Percentiles rank a stretch among this genome's conserved stretches.
Evolutionary conservation across 169 alveolate genomes (phyloP).

Genomic region (Plasmodium cynomolgi): DNA sequence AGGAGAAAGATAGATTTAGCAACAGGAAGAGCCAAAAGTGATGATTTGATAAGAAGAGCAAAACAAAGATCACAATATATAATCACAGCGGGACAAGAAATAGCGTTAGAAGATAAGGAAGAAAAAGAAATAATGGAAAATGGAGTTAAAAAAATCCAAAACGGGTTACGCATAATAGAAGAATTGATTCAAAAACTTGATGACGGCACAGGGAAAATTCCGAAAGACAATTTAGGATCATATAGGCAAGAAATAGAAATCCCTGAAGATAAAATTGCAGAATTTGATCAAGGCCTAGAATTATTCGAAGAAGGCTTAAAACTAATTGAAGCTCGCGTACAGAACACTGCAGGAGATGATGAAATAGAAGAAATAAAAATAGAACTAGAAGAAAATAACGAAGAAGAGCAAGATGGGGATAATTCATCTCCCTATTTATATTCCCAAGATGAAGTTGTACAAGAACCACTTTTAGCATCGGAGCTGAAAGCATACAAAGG

Average conservation of each 20-base stretch:
- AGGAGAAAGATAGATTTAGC: slow-evolving; percentile 1
- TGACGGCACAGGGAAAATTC: slow-evolving; percentile 13
- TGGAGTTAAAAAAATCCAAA: slow-evolving; percentile 21
- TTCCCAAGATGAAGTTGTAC: background rate
- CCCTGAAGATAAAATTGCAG: slow-evolving; percentile 19
- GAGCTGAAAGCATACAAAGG: background rate
- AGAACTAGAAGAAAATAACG: slow-evolving; percentile 11
- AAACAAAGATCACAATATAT: background rate
- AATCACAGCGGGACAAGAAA: background rate
- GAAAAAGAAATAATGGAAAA: slow-evolving; percentile 25
- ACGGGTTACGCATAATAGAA: slow-evolving; percentile 17
- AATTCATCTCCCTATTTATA: background rate
- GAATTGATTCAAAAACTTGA: slow-evolving; percentile 13
- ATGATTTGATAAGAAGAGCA: background rate
- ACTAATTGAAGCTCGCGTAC: slow-evolving; percentile 15
- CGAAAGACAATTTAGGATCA: slow-evolving; percentile 29
- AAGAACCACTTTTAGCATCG: background rate
- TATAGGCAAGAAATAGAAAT: slow-evolving; percentile 18
- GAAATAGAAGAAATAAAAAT: slow-evolving; percentile 34
- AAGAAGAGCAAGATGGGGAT: slow-evolving; percentile 2
- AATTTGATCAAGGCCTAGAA: slow-evolving; percentile 34
- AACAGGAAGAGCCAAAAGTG: background rate
- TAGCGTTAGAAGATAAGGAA: background rate
- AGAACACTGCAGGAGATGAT: background rate
- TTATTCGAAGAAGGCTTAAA: slow-evolving; percentile 42